phyloP scores from a whole-genome alignment of 2,329 filamentous ascomycete species.

The Trichoderma sp. region DNA sequence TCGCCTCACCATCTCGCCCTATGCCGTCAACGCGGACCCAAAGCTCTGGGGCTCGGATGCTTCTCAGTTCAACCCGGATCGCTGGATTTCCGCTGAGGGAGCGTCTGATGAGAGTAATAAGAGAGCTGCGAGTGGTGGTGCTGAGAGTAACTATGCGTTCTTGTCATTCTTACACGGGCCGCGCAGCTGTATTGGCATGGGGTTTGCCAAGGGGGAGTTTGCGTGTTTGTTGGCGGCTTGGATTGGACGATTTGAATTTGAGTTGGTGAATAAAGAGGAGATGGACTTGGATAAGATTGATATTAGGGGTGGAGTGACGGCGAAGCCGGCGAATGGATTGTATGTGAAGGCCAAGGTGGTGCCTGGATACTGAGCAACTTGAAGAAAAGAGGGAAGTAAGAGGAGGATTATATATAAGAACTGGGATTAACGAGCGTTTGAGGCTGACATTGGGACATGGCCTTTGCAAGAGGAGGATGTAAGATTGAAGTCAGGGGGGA shows the following conservation, averaged over 20 bases:
- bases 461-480: not conserved
- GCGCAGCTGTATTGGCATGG: conserved; percentile 77
- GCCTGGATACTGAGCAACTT: conserved; percentile 52
- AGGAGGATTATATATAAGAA: not conserved
- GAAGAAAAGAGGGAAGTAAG: not conserved
- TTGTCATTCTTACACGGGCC: conserved; percentile 86
- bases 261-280: conserved; percentile 54
- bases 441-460: not conserved
- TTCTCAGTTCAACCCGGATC: conserved; percentile 71
- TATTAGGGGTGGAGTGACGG: conserved; percentile 69
- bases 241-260: conserved; percentile 71
- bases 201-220: conserved; percentile 81
- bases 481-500: not conserved
- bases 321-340: conserved; percentile 69
- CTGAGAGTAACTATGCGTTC: conserved; percentile 71
- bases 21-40: conserved; percentile 67
- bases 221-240: conserved; percentile 75
- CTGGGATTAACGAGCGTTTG: not conserved
- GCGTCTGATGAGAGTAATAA: conserved; percentile 31
- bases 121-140: conserved; percentile 62
- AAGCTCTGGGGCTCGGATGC: conserved; percentile 76
- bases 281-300: conserved; percentile 64
- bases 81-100: conserved; percentile 59
- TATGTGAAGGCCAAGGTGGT: conserved; percentile 63
- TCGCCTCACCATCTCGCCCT: conserved; percentile 60